Evolutionary conservation across 192 early-diverging fungal genomes (phyloP).

Genomic region (Backusella morwellensis): DNA sequence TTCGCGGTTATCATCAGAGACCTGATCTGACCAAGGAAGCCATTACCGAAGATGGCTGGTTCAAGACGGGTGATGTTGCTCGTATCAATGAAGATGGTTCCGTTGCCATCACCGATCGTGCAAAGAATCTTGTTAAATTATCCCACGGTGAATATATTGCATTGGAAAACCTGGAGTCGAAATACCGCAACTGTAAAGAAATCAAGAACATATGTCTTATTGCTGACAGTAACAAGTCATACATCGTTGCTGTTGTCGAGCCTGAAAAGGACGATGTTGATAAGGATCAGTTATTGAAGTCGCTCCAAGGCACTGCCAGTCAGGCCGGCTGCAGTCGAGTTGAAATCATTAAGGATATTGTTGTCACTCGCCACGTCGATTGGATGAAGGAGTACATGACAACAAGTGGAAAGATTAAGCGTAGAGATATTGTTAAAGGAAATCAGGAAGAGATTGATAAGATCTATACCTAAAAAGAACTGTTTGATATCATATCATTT

Average conservation of each 20-base stretch:
- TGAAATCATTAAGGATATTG: conserved; percentile 61
- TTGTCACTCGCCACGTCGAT: conserved; percentile 56
- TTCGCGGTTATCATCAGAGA: conserved; percentile 53
- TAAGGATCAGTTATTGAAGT: conserved; percentile 45
- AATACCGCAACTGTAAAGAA: conserved; percentile 67
- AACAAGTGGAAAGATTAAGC: conserved; percentile 74
- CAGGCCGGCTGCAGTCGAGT: conserved; percentile 52
- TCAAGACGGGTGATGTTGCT: conserved; percentile 52
- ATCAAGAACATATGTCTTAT: conserved; percentile 76
- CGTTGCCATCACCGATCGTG: conserved; percentile 74
- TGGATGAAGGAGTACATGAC: conserved; percentile 73
- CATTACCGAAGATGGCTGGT: conserved; percentile 56
- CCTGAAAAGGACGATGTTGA: conserved; percentile 45
- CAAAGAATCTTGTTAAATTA: conserved; percentile 82
- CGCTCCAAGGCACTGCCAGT: conserved; percentile 56
- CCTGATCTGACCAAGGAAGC: conserved; percentile 45
- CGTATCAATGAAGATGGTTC: conserved; percentile 42
- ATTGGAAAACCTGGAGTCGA: conserved; percentile 51
- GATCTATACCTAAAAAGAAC: conserved; percentile 18
- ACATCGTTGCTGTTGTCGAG: conserved; percentile 70
- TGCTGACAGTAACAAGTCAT: conserved; percentile 63
- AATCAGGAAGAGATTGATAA: conserved; percentile 31
- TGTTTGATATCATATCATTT: not conserved
- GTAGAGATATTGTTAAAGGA: conserved; percentile 43
- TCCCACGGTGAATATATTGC: conserved; percentile 74